Conservation (phyloP, 805 yeast genomes). For the Gaillardinia entomophila region DNA sequence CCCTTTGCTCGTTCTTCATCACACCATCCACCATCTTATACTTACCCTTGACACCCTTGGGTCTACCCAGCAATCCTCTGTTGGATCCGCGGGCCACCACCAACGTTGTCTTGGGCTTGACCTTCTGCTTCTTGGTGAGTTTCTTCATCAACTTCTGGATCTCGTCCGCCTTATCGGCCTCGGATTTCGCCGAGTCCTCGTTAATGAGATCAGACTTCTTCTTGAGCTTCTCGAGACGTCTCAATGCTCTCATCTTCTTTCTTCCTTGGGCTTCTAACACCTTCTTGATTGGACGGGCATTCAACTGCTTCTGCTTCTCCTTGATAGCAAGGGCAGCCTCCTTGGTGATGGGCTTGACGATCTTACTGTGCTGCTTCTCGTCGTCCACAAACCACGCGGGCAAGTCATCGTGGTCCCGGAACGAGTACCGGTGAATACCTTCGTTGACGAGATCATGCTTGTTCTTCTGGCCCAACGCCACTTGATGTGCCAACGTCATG, state of each 20-base stretch:
- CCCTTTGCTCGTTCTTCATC: conserved; percentile 95
- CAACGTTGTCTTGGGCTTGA: conserved; percentile 76
- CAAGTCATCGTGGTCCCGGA: conserved; percentile 82
- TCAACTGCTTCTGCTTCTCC: conserved; percentile 51
- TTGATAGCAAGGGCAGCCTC: conserved; percentile 51
- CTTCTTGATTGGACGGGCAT: conserved; percentile 97
- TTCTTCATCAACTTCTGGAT: conserved; percentile 81
- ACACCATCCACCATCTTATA: conserved; percentile 99
- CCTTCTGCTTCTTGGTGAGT: conserved; percentile 64
- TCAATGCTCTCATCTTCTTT: conserved; percentile 87
- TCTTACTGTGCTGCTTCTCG: conserved; percentile 79
- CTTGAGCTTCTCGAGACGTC: conserved; percentile 80
- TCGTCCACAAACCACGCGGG: conserved; percentile 98
- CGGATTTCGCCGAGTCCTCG: conserved; percentile 83
- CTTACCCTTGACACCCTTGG: conserved; percentile 93
- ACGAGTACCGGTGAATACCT: conserved; percentile 86
- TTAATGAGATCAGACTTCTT: conserved; percentile 89
- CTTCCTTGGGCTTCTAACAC: conserved; percentile 97
- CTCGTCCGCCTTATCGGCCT: conserved; percentile 91
- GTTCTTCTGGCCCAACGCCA: conserved; percentile 82
- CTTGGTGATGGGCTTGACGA: conserved; percentile 88
- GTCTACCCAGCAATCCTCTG: conserved; percentile 88
- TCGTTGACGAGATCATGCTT: conserved; percentile 86
- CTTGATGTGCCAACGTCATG: conserved; percentile 95
- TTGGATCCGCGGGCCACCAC: conserved; percentile 86